A percentile compares a stretch with the other conserved stretches of the same genome.
Evolutionary conservation across 768 basidiomycete genomes (phyloP).

Genomic region (Ramaria rubella): DNA sequence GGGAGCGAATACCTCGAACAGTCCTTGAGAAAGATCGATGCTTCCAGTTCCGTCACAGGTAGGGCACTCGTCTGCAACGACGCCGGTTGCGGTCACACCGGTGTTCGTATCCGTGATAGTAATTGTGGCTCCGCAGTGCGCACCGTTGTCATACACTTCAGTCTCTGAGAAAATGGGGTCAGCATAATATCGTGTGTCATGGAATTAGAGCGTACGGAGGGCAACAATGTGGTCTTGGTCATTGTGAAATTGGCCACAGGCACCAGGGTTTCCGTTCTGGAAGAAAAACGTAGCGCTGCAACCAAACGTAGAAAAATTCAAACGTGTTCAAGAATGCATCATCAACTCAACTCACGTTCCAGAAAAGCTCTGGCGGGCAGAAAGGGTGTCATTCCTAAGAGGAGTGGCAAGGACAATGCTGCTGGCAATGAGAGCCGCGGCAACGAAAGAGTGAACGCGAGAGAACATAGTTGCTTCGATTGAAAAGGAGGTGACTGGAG

Average conservation of each 20-base stretch:
- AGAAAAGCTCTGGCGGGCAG: background rate
- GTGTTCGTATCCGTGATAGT: conserved; percentile 55
- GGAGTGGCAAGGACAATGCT: background rate
- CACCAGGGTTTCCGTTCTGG: conserved; percentile 69
- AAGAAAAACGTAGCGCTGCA: conserved; percentile 58
- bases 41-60: conserved; percentile 39
- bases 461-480: background rate
- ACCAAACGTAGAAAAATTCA: conserved; percentile 19
- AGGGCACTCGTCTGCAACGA: conserved; percentile 77
- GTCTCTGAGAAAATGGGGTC: background rate
- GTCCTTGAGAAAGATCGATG: conserved; percentile 1
- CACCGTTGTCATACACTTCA: background rate
- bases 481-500: no score
- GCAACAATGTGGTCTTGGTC: conserved; percentile 43
- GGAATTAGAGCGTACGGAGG: conserved; percentile 15
- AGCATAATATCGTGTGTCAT: background rate
- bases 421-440: background rate
- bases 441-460: background rate
- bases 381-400: background rate
- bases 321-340: background rate
- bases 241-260: conserved; percentile 58
- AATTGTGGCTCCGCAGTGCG: conserved; percentile 55
- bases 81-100: conserved; percentile 51
- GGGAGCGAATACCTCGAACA: background rate
- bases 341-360: conserved; percentile 1